Evolutionary conservation across 345 rosid genomes (phyloP), one percentile per base, ranked within the genome.

Genomic region (Laguncularia racemosa): DNA sequence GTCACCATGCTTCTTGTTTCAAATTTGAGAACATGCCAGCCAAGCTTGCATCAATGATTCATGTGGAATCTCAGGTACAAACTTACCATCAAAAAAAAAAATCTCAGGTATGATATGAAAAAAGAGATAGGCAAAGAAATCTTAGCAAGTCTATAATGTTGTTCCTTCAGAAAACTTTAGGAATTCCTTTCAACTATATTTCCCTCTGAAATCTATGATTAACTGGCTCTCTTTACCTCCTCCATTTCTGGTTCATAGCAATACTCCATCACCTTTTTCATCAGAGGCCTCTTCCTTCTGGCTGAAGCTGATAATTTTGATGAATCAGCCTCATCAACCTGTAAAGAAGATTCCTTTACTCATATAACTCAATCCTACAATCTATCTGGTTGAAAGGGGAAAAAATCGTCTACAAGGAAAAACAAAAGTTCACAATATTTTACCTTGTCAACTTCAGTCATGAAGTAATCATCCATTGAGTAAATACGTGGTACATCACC

Each of bases 371-470:
- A 33, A 33, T 6, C 40, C 40, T 33, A 2, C 40, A 3, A 33
- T 33, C 40, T 33, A 33, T 33, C 9, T 33, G 40, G 28, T 6
- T 6, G 40, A 20, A 18, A 15, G 8, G 44, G 44, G 28, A 55
- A 14, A 46, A 6, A 44, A 14, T n/a, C n/a, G n/a, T n/a, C n/a
- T n/a, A n/a, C n/a, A n/a, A n/a, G n/a, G n/a, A n/a, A n/a, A 17
- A 23, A 12, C 48, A 20, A 44, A 52, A 53, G 40, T 52, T 13
- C 47, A 46, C 14, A 52, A 60, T 45, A 53, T 28, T 52, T 28
- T 54, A 89, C 98, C 96, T 89, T 92, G 60, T 89, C 98, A 65
- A 92, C 88, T 77, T 92, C 98, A 11, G 98, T 81, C 96, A 92
- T 86, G 78, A 89, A 92, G 81, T 86, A 92, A 59, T 92, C 98